These are phyloP conservation scores for Orychophragmus violaceus DNA, from an alignment of 345 rosid genomes.

Conservation along the genomic window DNA sequence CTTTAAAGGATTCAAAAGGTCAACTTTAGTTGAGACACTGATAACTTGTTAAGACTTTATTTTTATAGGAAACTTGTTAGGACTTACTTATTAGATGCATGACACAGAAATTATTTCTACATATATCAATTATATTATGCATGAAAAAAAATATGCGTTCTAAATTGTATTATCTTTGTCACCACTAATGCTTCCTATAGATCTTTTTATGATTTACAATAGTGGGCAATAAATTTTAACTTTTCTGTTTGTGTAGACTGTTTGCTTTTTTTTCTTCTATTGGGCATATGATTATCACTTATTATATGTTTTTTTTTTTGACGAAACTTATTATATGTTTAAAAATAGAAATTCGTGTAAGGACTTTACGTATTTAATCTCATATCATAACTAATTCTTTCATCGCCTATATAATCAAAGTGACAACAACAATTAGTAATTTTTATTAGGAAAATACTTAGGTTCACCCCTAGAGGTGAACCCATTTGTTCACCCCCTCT, in stretches of 20 bases:
- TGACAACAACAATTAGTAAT: neutral
- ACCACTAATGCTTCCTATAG: neutral
- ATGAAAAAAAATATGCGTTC: neutral
- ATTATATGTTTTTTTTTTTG: no score
- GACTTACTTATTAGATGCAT: neutral
- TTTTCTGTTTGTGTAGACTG: neutral
- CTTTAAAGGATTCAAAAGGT: constrained; percentile 15
- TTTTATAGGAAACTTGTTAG: neutral
- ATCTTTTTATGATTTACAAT: no score
- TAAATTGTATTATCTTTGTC: neutral
- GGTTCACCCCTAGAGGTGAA: no score
- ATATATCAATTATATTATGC: neutral
- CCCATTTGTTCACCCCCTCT: no score
- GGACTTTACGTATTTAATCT: neutral
- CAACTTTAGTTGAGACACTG: constrained; percentile 19
- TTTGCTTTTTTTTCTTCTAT: neutral
- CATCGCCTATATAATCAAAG: neutral
- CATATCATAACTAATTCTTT: neutral
- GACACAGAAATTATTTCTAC: neutral
- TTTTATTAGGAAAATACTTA: no score
- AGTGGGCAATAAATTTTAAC: no score
- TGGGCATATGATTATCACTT: neutral
- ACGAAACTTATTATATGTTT: no score
- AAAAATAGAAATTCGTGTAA: neutral
- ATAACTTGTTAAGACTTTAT: constrained; percentile 6